These are phyloP conservation scores for Colletotrichum tanaceti DNA, from an alignment of 2,329 filamentous ascomycete species.

Conservation along the genomic window DNA sequence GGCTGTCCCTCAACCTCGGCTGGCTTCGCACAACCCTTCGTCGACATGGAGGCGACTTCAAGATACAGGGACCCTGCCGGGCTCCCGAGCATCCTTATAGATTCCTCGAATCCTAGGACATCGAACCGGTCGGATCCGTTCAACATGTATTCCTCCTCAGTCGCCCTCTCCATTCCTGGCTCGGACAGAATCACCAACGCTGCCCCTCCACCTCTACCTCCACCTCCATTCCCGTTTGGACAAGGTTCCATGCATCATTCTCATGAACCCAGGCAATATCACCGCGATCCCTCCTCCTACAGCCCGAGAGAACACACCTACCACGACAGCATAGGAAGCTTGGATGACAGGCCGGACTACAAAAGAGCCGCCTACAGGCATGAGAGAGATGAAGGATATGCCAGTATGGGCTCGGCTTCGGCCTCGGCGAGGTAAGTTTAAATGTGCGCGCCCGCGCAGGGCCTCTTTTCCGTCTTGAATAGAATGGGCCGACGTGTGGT, in stretches of 20 bases:
- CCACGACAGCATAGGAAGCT: slow-evolving; percentile 56
- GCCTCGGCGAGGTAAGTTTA: slow-evolving; percentile 43
- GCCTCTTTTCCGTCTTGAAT: background rate
- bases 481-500: background rate
- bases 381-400: slow-evolving; percentile 57
- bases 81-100: slow-evolving; percentile 52
- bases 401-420: slow-evolving; percentile 54
- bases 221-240: slow-evolving; percentile 54
- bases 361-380: slow-evolving; percentile 46
- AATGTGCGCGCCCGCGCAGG: slow-evolving; percentile 6
- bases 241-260: slow-evolving; percentile 33
- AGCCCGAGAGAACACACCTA: slow-evolving; percentile 36
- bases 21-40: slow-evolving; percentile 29
- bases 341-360: slow-evolving; percentile 51
- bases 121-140: slow-evolving; percentile 49
- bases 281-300: slow-evolving; percentile 44
- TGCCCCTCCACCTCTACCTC: slow-evolving; percentile 60
- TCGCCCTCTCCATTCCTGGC: slow-evolving; percentile 58
- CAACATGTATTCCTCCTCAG: slow-evolving; percentile 46
- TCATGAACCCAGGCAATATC: slow-evolving; percentile 49
- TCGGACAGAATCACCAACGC: slow-evolving; percentile 45
- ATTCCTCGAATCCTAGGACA: slow-evolving; percentile 45
- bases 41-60: slow-evolving; percentile 53
- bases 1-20: slow-evolving; percentile 16
- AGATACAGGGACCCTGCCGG: slow-evolving; percentile 49